A percentile compares a stretch with the other conserved stretches of the same genome.
phyloP scores from a whole-genome alignment of 768 basidiomycete genomes.

The Amanita jacksonii region DNA sequence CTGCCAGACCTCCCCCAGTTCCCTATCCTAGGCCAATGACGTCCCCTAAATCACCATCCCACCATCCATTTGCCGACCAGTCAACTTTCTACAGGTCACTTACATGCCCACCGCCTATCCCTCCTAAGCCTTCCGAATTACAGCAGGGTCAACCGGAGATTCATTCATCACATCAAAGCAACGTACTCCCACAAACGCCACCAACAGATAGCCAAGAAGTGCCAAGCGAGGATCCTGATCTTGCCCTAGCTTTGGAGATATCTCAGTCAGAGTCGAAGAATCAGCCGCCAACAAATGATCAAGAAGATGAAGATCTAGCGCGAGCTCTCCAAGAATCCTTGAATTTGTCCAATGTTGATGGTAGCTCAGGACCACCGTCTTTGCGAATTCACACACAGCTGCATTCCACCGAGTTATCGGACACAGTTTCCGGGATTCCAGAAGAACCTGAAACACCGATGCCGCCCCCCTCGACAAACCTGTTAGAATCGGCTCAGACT shows the following conservation, averaged over 20 bases:
- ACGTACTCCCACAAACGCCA: neutral
- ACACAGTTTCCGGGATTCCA: neutral
- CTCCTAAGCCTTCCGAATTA: constrained; percentile 26
- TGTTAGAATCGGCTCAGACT: neutral
- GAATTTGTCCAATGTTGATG: neutral
- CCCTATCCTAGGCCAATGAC: neutral
- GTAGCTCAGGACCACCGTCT: neutral
- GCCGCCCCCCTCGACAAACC: too few species aligned
- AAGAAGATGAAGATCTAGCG: constrained; percentile 61
- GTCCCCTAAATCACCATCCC: neutral
- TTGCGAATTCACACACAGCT: neutral
- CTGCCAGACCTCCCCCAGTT: neutral
- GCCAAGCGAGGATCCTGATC: constrained; percentile 27
- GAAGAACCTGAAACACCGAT: too few species aligned
- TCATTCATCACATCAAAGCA: neutral
- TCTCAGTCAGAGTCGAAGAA: constrained; percentile 36
- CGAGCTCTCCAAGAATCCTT: constrained; percentile 51
- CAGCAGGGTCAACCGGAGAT: neutral
- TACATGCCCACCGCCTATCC: constrained; percentile 26
- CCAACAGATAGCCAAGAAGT: constrained; percentile 1
- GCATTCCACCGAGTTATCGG: neutral
- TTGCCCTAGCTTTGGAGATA: constrained; percentile 37
- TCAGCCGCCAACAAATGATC: constrained; percentile 20
- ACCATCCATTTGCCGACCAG: neutral
- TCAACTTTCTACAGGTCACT: constrained; percentile 10